A percentile compares a stretch with the other conserved stretches of the same genome.
These are phyloP conservation scores for Populus tremula DNA, from an alignment of 345 rosid genomes.

Conservation along the genomic window DNA sequence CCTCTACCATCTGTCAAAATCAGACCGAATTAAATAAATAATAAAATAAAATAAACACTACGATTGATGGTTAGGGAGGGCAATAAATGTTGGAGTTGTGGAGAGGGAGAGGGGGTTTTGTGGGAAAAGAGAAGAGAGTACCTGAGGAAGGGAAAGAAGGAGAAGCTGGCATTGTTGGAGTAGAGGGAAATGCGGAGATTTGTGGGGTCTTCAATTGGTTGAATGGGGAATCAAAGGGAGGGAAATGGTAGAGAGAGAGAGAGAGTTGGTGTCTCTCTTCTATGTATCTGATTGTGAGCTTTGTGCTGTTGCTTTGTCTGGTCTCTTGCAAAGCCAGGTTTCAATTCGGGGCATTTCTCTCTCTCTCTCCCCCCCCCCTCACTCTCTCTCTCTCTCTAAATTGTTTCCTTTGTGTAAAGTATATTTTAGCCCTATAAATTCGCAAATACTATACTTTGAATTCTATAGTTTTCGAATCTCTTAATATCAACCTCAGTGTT, in stretches of 20 bases:
- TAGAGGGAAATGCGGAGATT: conserved; percentile 32
- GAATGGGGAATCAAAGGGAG: conserved; percentile 11
- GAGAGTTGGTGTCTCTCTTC: neutral
- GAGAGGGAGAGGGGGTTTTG: conserved; percentile 9
- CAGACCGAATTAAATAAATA: neutral
- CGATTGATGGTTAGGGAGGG: too few relatives aligned
- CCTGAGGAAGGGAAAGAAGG: conserved; percentile 63
- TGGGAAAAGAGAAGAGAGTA: conserved; percentile 11
- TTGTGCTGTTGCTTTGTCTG: conserved; percentile 3
- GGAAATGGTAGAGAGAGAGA: neutral
- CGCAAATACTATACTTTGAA: neutral
- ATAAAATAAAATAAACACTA: neutral
- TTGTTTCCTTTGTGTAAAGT: neutral
- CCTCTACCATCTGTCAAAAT: conserved; percentile 57
- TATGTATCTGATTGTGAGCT: neutral
- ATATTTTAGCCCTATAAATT: neutral
- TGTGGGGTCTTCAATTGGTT: conserved; percentile 33
- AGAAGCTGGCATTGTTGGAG: conserved; percentile 71
- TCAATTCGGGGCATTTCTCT: neutral
- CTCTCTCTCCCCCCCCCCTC: neutral
- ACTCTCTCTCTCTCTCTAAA: neutral
- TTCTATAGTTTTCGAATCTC: neutral
- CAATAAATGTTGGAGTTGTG: neutral
- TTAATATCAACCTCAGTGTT: neutral
- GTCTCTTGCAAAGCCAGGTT: neutral